phyloP scores from a whole-genome alignment of 1,284 basidiomycete genomes.

The Phellinidium pouzarii region DNA sequence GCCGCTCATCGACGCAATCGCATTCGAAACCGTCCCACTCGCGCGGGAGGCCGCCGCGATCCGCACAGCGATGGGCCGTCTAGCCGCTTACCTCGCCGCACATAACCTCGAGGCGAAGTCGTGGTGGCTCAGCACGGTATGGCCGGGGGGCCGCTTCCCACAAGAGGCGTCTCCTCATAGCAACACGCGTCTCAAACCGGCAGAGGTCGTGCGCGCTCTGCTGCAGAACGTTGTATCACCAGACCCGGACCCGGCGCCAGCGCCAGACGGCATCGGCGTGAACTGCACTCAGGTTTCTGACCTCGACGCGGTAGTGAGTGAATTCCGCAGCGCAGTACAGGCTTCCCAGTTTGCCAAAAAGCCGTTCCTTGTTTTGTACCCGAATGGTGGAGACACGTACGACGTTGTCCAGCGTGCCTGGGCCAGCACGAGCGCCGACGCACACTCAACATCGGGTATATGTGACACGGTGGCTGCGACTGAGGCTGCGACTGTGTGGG shows the following conservation, averaged over 20 bases:
- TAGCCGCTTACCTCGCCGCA: constrained; percentile 27
- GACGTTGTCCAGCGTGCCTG: constrained; percentile 44
- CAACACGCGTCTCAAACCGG: constrained; percentile 24
- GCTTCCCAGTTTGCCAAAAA: constrained; percentile 11
- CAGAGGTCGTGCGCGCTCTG: constrained; percentile 34
- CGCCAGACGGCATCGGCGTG: constrained; percentile 54
- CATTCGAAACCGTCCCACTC: constrained; percentile 78
- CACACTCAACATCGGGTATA: no score
- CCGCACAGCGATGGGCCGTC: constrained; percentile 46
- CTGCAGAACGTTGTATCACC: constrained; percentile 14
- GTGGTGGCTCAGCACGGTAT: constrained; percentile 77
- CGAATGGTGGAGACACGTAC: constrained; percentile 62
- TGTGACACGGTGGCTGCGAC: no score
- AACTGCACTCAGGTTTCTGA: constrained; percentile 58
- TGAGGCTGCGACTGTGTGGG: constrained; percentile 35
- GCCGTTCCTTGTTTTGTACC: constrained; percentile 65
- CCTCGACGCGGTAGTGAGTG: constrained; percentile 31
- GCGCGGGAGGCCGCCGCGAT: constrained; percentile 62
- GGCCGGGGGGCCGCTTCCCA: constrained; percentile 48
- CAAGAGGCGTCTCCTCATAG: constrained; percentile 31
- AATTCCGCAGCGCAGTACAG: constrained; percentile 27
- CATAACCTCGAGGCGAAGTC: constrained; percentile 37
- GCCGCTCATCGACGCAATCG: constrained; percentile 54
- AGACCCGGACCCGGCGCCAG: no score
- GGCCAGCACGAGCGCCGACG: constrained; percentile 24